A percentile compares a stretch with the other conserved stretches of the same genome.
phyloP scores from a whole-genome alignment of 352 stramenopile species.

The Peronosclerospora sorghi region DNA sequence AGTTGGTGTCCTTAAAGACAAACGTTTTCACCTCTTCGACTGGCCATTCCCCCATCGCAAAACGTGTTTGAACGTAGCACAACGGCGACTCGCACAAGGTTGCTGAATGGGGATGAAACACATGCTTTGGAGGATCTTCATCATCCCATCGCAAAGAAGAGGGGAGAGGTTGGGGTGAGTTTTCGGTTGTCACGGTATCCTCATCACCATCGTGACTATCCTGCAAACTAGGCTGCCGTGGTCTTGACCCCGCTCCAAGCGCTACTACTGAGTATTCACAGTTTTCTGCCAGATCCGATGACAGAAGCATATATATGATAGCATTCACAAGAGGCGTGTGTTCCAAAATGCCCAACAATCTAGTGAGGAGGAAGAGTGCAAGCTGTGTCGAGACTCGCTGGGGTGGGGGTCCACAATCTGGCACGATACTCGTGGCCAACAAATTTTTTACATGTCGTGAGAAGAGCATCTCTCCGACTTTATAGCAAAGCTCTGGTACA shows the following conservation, averaged over 20 bases:
- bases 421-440: constrained; percentile 59
- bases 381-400: constrained; percentile 70
- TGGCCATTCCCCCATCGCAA: constrained; percentile 69
- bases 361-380: constrained; percentile 64
- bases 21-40: constrained; percentile 59
- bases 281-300: constrained; percentile 39
- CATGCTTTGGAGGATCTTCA: constrained; percentile 22
- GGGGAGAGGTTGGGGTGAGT: constrained; percentile 4
- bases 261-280: constrained; percentile 53
- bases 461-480: constrained; percentile 65
- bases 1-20: constrained; percentile 28
- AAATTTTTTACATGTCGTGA: constrained; percentile 55
- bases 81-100: constrained; percentile 45
- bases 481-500: constrained; percentile 72
- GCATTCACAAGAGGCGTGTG: constrained; percentile 78
- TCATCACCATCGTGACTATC: constrained; percentile 10
- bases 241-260: constrained; percentile 35
- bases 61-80: constrained; percentile 73
- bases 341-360: constrained; percentile 62
- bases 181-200: constrained; percentile 3
- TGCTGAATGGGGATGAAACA: constrained; percentile 49
- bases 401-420: constrained; percentile 56
- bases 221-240: constrained; percentile 9
- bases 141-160: constrained; percentile 21
- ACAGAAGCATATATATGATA: constrained; percentile 64